These are phyloP conservation scores for Paracamarosporium sp. DNA, from an alignment of 2,329 filamentous ascomycete species.

Conservation along the genomic window DNA sequence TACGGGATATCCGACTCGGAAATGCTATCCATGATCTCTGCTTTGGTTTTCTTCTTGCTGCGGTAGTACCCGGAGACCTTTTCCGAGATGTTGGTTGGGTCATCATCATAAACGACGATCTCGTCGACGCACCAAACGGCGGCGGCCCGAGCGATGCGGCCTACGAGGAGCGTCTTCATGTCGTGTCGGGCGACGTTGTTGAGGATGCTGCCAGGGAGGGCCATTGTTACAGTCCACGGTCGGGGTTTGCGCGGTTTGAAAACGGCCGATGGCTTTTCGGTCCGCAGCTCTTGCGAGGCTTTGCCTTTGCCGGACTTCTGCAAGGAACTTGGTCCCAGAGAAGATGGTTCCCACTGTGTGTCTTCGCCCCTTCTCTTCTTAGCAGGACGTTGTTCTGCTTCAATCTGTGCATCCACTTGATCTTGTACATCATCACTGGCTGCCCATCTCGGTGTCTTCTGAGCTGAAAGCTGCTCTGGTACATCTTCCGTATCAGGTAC, in stretches of 20 bases:
- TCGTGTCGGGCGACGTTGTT: slow-evolving; percentile 74
- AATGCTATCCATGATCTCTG: slow-evolving; percentile 47
- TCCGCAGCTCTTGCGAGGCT: slow-evolving; percentile 49
- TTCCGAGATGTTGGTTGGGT: slow-evolving; percentile 44
- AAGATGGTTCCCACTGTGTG: background rate
- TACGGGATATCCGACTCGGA: slow-evolving; percentile 59
- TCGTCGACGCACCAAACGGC: slow-evolving; percentile 87
- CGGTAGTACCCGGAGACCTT: slow-evolving; percentile 29
- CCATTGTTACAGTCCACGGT: slow-evolving; percentile 77
- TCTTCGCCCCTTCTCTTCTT: slow-evolving; percentile 4
- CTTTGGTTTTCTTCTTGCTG: slow-evolving; percentile 49
- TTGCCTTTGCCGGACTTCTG: background rate
- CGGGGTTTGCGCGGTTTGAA: slow-evolving; percentile 71
- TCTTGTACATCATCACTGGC: background rate
- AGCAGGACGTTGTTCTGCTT: background rate
- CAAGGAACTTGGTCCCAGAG: background rate
- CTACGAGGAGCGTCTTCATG: slow-evolving; percentile 74
- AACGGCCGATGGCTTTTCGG: slow-evolving; percentile 71
- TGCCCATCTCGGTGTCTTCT: background rate
- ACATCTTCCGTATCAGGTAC: background rate
- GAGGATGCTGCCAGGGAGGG: slow-evolving; percentile 79
- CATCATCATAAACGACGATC: slow-evolving; percentile 81
- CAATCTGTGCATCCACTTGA: background rate
- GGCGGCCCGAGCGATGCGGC: slow-evolving; percentile 79
- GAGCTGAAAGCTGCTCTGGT: background rate